These are phyloP conservation scores for Ophiosphaerella korrae DNA, from an alignment of 2,329 filamentous ascomycete genomes.

Conservation along the genomic window DNA sequence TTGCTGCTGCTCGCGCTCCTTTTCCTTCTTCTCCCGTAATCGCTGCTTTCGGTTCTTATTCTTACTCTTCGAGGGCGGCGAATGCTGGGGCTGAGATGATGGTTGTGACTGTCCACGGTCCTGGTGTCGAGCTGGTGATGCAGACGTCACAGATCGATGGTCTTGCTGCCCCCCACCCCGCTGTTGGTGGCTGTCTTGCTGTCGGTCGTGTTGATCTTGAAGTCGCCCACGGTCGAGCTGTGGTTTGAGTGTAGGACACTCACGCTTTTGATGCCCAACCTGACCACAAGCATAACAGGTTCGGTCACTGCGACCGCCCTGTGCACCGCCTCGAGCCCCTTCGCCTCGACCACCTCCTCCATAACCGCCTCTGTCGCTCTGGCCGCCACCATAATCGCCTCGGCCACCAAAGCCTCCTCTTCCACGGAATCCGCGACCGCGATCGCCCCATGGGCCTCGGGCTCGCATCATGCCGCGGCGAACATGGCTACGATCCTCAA, in stretches of 20 bases:
- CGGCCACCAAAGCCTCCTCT: conserved; percentile 34
- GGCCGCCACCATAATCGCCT: conserved; percentile 32
- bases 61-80: conserved; percentile 26
- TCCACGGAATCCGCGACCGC: conserved; percentile 44
- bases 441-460: conserved; percentile 42
- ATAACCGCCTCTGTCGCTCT: conserved; percentile 31
- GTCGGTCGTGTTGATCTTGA: conserved; percentile 25
- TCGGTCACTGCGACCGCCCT: conserved; percentile 4
- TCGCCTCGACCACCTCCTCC: conserved; percentile 19
- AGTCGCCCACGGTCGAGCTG: conserved; percentile 29
- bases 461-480: conserved; percentile 40
- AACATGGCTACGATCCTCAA: conserved; percentile 45
- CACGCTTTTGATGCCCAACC: conserved; percentile 24
- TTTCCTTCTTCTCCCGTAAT: conserved; percentile 34
- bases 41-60: conserved; percentile 40
- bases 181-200: conserved; percentile 24
- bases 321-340: conserved; percentile 18
- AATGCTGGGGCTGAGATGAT: conserved; percentile 20
- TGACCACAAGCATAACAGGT: conserved; percentile 8
- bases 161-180: conserved; percentile 31
- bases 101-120: conserved; percentile 24
- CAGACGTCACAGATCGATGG: conserved; percentile 29
- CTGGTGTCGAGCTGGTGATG: conserved; percentile 31
- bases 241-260: conserved; percentile 21
- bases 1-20: conserved; percentile 19